Evolutionary conservation across 2,329 filamentous ascomycete genomes (phyloP).

Genomic region (Daldinia eschscholtzii): DNA sequence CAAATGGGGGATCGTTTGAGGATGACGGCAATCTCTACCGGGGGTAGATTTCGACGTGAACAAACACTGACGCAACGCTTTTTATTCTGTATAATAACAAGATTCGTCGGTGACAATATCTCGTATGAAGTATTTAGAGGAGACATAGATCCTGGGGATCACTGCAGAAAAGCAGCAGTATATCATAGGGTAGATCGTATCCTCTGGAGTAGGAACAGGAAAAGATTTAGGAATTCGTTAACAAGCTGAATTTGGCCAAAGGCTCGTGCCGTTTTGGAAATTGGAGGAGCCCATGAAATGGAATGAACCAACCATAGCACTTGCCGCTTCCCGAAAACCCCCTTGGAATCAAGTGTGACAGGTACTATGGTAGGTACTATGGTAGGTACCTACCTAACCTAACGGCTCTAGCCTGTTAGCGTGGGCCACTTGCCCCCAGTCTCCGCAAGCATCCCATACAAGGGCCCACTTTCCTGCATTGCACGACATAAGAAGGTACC

Average conservation of each 20-base stretch:
- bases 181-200: constrained; percentile 10
- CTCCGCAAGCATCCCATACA: constrained; percentile 20
- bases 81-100: constrained; percentile 20
- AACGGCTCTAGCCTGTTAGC: constrained; percentile 19
- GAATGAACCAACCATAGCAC: constrained; percentile 36
- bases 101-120: constrained; percentile 22
- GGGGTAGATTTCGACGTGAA: constrained; percentile 20
- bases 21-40: constrained; percentile 28
- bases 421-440: constrained; percentile 10
- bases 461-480: constrained; percentile 16
- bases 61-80: constrained; percentile 13
- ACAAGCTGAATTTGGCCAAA: constrained; percentile 8
- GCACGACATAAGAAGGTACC: constrained; percentile 26
- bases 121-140: constrained; percentile 16
- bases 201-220: background rate
- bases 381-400: constrained; percentile 6
- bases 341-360: constrained; percentile 50
- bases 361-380: constrained; percentile 6
- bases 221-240: constrained; percentile 1
- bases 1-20: constrained; percentile 18
- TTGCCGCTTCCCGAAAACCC: constrained; percentile 44
- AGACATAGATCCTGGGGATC: constrained; percentile 33
- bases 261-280: constrained; percentile 30
- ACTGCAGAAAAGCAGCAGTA: constrained; percentile 20
- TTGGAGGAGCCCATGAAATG: constrained; percentile 26